Evolutionary conservation across 163 green algal genomes (phyloP), one percentile per base, ranked within the genome.

Genomic region (Scenedesmus sp.): DNA sequence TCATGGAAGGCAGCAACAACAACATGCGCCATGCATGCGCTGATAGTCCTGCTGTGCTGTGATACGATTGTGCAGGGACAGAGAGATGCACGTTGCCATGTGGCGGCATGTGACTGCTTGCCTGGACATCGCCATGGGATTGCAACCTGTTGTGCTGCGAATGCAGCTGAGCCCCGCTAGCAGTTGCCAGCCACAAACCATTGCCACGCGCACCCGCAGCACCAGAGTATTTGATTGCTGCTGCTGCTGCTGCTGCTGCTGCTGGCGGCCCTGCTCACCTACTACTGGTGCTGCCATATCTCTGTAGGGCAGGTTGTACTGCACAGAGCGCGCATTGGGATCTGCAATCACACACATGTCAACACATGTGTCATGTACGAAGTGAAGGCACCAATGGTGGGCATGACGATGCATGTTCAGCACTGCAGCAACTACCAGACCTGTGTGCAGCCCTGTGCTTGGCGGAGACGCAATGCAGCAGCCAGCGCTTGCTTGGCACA

Each of bases 271-370:
- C 1, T 77, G 70, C 93, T 86, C 79, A 95, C 97, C 98, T 26
- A 96, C 88, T 7, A 98, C 90, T 3, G 97, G 97, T 12, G 97
- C 97, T 92, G 97, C 96, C 95, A 99, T 96, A 79, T 99, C 94
- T 54, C 98, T 94, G n/a, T 94, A 94, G 0, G 96, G 98, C 60
- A 99, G 88, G 92, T 99, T 99, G 88, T 97, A 95, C 52, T 95
- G 96, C 16, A 98, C 92, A 52, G 95, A 93, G 23, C 96, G 92
- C 34, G 88, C 92, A 13, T 91, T 86, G 52, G 81, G 54, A 52
- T 90, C 64, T 92, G 91, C 84, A 66, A 7, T 56, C 3, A 82
- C 26, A 64, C 26, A 62, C 10, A 59, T 12, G 7, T 9, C 76
- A 84, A 59, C 1, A 56, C 76, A 84, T n/a, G 54, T 20, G 76